Evolutionary conservation across 2,329 filamentous ascomycete genomes (phyloP), one percentile per base, ranked within the genome.

Genomic region (Alternaria sp.): DNA sequence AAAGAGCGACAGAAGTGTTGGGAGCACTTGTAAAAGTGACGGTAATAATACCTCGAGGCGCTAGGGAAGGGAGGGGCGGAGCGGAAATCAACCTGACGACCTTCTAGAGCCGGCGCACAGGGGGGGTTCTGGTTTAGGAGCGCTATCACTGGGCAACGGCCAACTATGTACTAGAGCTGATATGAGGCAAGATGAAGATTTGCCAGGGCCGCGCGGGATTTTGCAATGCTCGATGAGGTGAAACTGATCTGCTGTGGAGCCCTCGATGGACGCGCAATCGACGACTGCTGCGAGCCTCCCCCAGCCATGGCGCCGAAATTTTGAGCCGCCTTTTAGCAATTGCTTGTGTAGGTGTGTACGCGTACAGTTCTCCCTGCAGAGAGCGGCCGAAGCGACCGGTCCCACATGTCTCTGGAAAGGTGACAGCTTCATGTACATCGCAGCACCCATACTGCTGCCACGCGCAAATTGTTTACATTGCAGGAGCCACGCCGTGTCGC

Each of bases 171-270:
- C 46, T 57, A 32, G 48, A 38, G 57, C 50, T 46, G 34, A 44
- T 55, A 27, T 46, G 46, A 52, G 58, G 57, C 48, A 45, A 66
- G 59, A 66, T 68, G 67, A 68, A 55, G 63, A 60, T 57, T 63
- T 54, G 51, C 61, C 63, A 64, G 64, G 61, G 57, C 51, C 41
- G 61, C 63, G 62, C 62, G 63, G 66, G 59, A 66, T 60, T 63
- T 59, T 53, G 60, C 61, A 61, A 48, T 41, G 41, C 46, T 36
- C 49, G 49, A 59, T 66, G 54, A 66, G 56, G 50, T 75, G 74
- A 78, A 78, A 77, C 74, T 62, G 71, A 73, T 72, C 67, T 69
- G 69, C 72, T 64, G 68, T 65, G 61, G 68, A 65, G 59, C 62
- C 62, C 55, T 57, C 48, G 36, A 58, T 68, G 71, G 67, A 75